Evolutionary conservation across 768 basidiomycete species (phyloP), one percentile per base, ranked within the genome.

Genomic region (Myochromella boudieri): DNA sequence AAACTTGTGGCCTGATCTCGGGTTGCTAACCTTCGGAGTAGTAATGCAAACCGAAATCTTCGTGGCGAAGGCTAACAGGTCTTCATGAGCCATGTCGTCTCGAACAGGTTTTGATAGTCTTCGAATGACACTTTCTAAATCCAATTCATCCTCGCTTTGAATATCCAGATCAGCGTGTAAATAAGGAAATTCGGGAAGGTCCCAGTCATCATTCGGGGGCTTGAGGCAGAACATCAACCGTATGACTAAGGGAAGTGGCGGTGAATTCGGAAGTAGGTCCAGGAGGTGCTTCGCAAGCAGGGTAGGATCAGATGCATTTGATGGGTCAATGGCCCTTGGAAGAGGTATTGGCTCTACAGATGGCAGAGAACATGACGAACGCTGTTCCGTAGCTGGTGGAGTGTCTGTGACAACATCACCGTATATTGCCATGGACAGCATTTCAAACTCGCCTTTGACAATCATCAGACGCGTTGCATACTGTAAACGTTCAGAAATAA

Each of bases 211-310:
- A 50, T 81, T 78, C 9, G 78, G 69, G 0, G 86, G 86, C 58
- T 91, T 91, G 38, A 91, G 68, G 59, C 87, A 89, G 55, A 90
- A 85, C 77, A 90, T 84, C 18, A 91, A 69, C 21, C 84, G 76
- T 29, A 86, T 75, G 39, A 86, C 74, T 11, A 88, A 75, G 5
- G 78, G 68, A 4, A 91, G 73, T 1, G 82, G 72, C 1, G 87
- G 85, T 0, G 83, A 68, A 33, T 81, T 71, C 8, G 84, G 80
- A 14, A 87, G 78, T 21, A 86, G 65, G 4, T 70, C 57, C 18
- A 91, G 72, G 9, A 92, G 68, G 45, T 81, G 71, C 44, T 74
- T 75, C 1, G 87, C 87, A 18, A 90, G 68, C 21, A 50, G 57
- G 6, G 78, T 81, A 0, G 89, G 87, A 56, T 87, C 82, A 1